Evolutionary conservation across 352 stramenopile species (phyloP).

Genomic region (Halophytophthora polymorphica): DNA sequence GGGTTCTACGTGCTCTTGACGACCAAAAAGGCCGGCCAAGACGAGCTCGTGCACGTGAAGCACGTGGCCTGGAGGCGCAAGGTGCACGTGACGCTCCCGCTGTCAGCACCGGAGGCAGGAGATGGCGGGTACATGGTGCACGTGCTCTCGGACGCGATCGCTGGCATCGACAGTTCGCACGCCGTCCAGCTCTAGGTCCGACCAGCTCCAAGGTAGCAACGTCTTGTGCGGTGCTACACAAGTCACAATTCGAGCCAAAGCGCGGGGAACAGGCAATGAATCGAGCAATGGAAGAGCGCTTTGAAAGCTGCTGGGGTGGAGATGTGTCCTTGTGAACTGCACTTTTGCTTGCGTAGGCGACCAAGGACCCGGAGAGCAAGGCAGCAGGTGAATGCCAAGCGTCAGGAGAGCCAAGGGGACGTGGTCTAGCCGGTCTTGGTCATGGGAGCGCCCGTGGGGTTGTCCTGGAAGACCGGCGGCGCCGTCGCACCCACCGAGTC

Average conservation of each 20-base stretch:
- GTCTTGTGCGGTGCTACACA: not conserved
- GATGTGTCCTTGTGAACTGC: slow-evolving; percentile 8
- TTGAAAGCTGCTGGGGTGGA: not conserved
- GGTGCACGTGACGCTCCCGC: slow-evolving; percentile 28
- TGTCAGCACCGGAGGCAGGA: slow-evolving; percentile 10
- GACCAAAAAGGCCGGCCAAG: slow-evolving; percentile 13
- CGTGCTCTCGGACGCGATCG: slow-evolving; percentile 55
- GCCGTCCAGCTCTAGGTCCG: slow-evolving; percentile 7
- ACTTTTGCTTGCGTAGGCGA: too few relatives aligned
- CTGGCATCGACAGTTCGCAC: slow-evolving; percentile 34
- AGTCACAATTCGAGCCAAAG: not conserved
- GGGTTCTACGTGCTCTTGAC: slow-evolving; percentile 71
- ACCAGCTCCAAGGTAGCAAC: too few relatives aligned
- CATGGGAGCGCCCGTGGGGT: slow-evolving; percentile 6
- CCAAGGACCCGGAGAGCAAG: too few relatives aligned
- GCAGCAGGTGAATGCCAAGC: not conserved
- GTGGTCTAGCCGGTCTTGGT: slow-evolving; percentile 8
- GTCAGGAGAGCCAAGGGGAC: not conserved
- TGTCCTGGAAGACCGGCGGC: slow-evolving; percentile 24
- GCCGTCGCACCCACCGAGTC: slow-evolving; percentile 21
- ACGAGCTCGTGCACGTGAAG: slow-evolving; percentile 53
- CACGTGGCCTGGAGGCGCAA: slow-evolving; percentile 52
- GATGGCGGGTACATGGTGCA: slow-evolving; percentile 27
- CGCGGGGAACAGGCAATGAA: slow-evolving; percentile 10
- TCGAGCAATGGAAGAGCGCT: slow-evolving; percentile 3